A percentile compares a stretch with the other conserved stretches of the same genome.
Evolutionary conservation across 208 protist species (phyloP).

Genomic region (Acanthamoeba sp.): DNA sequence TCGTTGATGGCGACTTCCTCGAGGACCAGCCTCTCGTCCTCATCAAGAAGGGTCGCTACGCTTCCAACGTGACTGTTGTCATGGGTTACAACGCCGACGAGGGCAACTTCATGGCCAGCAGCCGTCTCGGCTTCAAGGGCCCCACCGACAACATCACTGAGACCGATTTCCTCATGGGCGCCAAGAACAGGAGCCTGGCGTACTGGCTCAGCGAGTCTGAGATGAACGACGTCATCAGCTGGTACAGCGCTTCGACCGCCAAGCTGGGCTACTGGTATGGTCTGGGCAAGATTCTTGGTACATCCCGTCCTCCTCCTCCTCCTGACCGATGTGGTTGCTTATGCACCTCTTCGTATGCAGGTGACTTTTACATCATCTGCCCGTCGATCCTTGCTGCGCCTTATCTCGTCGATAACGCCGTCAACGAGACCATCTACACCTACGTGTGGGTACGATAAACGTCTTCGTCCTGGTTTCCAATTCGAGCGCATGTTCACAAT

Average conservation of each 20-base stretch:
- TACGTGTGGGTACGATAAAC: no score
- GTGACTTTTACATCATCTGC: constrained; percentile 30
- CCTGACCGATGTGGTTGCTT: no score
- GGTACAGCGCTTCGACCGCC: constrained; percentile 1
- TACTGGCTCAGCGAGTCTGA: constrained; percentile 3
- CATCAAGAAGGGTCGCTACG: constrained; percentile 10
- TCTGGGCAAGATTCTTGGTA: not conserved
- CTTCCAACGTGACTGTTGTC: constrained; percentile 11
- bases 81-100: constrained; percentile 43
- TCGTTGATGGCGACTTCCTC: not conserved
- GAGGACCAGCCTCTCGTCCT: constrained; percentile 12
- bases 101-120: constrained; percentile 21
- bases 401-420: not conserved
- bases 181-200: constrained; percentile 10
- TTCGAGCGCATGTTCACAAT: no score
- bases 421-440: not conserved
- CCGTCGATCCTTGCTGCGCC: constrained; percentile 2
- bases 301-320: no score
- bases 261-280: constrained; percentile 26
- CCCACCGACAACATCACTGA: not conserved
- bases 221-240: constrained; percentile 17
- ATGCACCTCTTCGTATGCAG: no score
- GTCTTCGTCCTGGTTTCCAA: no score
- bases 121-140: not conserved
- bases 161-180: not conserved